Base-by-base conservation (phyloP, 495 filamentous ascomycete species). In the Sordaria brevicollis region DNA sequence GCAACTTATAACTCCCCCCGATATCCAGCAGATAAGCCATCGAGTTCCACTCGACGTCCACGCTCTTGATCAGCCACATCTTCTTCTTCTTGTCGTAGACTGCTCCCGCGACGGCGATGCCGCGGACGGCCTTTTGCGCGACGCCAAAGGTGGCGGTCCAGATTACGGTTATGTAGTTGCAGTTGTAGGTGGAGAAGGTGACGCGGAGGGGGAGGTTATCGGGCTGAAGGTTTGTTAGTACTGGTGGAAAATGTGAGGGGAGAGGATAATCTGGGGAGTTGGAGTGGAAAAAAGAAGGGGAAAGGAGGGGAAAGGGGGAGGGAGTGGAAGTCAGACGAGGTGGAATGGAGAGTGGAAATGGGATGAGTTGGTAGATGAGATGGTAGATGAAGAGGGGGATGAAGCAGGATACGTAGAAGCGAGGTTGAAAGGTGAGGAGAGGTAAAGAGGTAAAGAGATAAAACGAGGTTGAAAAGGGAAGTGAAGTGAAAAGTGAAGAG, bases 11-110 rank as follows among this genome's bases (percentile, higher is more conserved):
- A 29, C 31, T 68, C 0, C 78, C 78, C 31, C 75, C 75, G 9
- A 79, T 71, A 67, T 79, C 67, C n/a, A 62, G 7, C 8, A 74
- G 11, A 33, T 74, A 80, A 35, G 71, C 73, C 10, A 77, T 25
- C 65, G 19, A 72, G 72, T 79, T 78, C 71, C 77, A 77, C 76
- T 80, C 78, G 17, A 79, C 73, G 33, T 79, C 77, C 2, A 80
- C 35, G 67, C 39, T 70, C 65, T 66, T 70, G 69, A 80, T 73
- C 71, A 75, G 72, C 78, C 78, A 80, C 35, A 62, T 62, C 49
- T 17, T 62, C 49, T 62, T 62, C 49, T 62, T 33, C 29, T 70
- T 66, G 41, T 49, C n/a, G 69, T 75, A 69, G 43, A 54, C 65
- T 1, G 71, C 67, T 31, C 71, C 66, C 13, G 74, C 68, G 43